Percentiles rank a stretch among this genome's conserved stretches.
phyloP scores from a whole-genome alignment of 768 basidiomycete species.

The Pleurotus pulmonarius region DNA sequence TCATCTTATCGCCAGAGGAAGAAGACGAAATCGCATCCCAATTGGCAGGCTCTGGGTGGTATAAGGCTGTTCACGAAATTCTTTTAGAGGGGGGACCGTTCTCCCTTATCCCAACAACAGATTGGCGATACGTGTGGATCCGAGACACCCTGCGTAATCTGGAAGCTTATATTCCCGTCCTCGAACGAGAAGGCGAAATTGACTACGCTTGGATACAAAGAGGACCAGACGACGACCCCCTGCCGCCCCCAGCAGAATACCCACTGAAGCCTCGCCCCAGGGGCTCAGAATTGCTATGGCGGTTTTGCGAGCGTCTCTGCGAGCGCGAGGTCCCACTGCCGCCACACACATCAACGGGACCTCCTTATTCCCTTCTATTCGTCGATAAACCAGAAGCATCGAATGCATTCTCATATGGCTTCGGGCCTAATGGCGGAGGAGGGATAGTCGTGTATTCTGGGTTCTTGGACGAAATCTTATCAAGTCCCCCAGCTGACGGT shows the following conservation, averaged over 20 bases:
- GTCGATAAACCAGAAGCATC: slow-evolving; percentile 78
- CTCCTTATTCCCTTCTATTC: slow-evolving; percentile 88
- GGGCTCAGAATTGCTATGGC: slow-evolving; percentile 66
- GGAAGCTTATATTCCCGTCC: slow-evolving; percentile 67
- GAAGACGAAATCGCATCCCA: slow-evolving; percentile 85
- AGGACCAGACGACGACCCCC: slow-evolving; percentile 46
- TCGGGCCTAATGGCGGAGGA: slow-evolving; percentile 86
- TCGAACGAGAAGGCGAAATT: slow-evolving; percentile 56
- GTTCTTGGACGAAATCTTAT: slow-evolving; percentile 83
- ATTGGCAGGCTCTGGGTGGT: slow-evolving; percentile 85
- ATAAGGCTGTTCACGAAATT: slow-evolving; percentile 75
- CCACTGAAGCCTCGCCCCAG: slow-evolving; percentile 85
- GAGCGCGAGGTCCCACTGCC: slow-evolving; percentile 37
- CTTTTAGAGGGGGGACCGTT: slow-evolving; percentile 62
- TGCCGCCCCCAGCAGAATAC: slow-evolving; percentile 79
- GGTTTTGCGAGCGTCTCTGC: slow-evolving; percentile 46
- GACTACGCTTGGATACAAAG: slow-evolving; percentile 54
- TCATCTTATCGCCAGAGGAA: slow-evolving; percentile 88
- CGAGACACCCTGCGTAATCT: slow-evolving; percentile 71
- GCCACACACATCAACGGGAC: slow-evolving; percentile 65
- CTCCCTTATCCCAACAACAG: slow-evolving; percentile 61
- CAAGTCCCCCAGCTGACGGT: slow-evolving; percentile 31
- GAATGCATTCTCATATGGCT: slow-evolving; percentile 96
- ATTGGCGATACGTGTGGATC: slow-evolving; percentile 94
- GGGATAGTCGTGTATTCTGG: slow-evolving; percentile 95